These are phyloP conservation scores for Aspergillus ruber DNA, from an alignment of 2,329 filamentous ascomycete species.

Conservation along the genomic window DNA sequence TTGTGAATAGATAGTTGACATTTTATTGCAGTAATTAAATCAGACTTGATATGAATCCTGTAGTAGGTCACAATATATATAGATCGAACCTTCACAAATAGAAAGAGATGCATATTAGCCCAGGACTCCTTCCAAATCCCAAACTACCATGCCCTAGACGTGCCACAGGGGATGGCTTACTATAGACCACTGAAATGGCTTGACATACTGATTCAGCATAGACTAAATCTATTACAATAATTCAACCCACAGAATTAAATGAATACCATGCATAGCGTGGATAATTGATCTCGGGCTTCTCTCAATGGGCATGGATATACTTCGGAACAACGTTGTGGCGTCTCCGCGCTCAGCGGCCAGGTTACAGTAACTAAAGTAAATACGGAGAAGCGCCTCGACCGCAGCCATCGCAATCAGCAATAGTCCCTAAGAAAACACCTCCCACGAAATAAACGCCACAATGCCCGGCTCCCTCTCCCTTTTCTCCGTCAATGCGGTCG, in stretches of 20 bases:
- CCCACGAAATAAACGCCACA: slow-evolving; percentile 15
- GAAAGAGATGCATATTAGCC: no score
- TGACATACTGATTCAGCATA: no score
- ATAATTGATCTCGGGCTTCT: no score
- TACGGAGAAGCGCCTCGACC: not conserved
- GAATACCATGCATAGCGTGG: no score
- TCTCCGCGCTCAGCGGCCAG: slow-evolving; percentile 2
- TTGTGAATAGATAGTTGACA: not conserved
- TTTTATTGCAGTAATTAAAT: not conserved
- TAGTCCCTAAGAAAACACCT: not conserved
- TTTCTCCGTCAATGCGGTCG: slow-evolving; percentile 69
- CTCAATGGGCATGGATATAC: slow-evolving; percentile 3
- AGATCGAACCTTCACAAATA: no score
- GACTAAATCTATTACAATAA: no score
- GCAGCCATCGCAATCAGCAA: slow-evolving; percentile 1
- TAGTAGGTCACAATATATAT: no score
- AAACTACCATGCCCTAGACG: no score
- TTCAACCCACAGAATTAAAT: no score
- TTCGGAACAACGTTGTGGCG: slow-evolving; percentile 20
- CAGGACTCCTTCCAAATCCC: no score
- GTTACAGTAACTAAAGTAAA: slow-evolving; percentile 14
- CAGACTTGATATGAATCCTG: not conserved
- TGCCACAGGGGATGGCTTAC: no score
- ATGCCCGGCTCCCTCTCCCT: slow-evolving; percentile 73
- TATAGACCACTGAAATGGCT: no score